Conservation (phyloP, 148 eudicot genomes). For the Nyssa sinensis region DNA sequence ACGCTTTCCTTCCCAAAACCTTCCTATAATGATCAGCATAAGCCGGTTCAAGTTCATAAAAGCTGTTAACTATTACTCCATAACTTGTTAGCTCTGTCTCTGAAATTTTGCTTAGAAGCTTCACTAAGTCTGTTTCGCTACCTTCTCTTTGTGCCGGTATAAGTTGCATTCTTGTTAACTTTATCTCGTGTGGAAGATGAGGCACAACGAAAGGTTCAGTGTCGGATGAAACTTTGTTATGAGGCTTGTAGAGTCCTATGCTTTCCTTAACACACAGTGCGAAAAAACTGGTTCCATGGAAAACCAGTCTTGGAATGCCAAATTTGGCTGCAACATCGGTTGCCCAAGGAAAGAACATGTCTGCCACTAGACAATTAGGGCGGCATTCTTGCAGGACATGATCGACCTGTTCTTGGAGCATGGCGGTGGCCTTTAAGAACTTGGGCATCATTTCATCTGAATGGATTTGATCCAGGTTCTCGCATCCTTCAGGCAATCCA, state of each 20-base stretch:
- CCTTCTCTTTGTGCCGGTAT: neutral
- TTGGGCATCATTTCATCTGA: neutral
- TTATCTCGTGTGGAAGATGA: conserved; percentile 20
- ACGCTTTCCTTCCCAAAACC: conserved; percentile 17
- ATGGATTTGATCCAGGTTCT: neutral
- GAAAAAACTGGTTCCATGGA: conserved; percentile 21
- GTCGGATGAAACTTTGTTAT: conserved; percentile 8
- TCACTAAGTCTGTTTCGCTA: neutral
- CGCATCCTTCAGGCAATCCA: neutral
- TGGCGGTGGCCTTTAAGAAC: neutral
- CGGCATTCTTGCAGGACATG: neutral
- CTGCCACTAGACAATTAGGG: conserved; percentile 26
- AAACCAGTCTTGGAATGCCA: conserved; percentile 23
- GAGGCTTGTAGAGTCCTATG: conserved; percentile 20
- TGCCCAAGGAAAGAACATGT: conserved; percentile 37
- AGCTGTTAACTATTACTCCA: conserved; percentile 24
- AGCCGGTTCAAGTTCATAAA: conserved; percentile 30
- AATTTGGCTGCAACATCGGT: conserved; percentile 26
- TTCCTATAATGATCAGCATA: conserved; percentile 23
- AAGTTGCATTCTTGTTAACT: conserved; percentile 6
- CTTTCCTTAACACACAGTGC: conserved; percentile 2
- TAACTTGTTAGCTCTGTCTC: conserved; percentile 14
- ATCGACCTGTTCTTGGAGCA: neutral
- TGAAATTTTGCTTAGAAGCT: neutral
- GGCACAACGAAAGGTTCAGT: conserved; percentile 19